Conservation (phyloP, 345 rosid genomes). For the Eucalyptus microcorys region DNA sequence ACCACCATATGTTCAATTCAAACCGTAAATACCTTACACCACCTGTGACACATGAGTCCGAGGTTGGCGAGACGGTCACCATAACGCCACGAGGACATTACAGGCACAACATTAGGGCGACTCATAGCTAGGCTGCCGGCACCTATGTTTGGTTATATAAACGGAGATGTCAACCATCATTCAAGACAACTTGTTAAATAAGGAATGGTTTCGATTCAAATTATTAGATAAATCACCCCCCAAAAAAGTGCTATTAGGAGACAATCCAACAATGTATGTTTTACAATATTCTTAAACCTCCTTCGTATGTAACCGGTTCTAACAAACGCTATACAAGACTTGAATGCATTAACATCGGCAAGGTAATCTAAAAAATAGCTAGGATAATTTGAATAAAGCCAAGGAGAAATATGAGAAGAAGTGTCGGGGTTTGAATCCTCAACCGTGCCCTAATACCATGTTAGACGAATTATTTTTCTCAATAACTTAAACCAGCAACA, state of each 20-base stretch:
- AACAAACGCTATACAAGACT: neutral
- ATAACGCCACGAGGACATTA: neutral
- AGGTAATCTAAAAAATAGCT: neutral
- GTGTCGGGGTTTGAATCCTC: neutral
- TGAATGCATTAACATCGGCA: neutral
- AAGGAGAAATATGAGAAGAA: neutral
- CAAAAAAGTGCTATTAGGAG: neutral
- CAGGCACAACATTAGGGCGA: neutral
- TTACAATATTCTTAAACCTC: neutral
- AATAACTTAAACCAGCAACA: neutral
- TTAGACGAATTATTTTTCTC: neutral
- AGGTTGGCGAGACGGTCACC: neutral
- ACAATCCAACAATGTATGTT: neutral
- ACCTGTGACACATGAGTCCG: neutral
- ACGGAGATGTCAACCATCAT: neutral
- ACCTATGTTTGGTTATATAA: neutral
- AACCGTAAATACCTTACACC: neutral
- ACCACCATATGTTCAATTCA: neutral
- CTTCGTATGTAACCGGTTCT: neutral
- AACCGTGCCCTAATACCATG: neutral
- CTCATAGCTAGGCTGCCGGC: neutral
- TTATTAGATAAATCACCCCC: neutral
- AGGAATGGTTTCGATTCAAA: neutral
- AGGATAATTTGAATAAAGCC: neutral
- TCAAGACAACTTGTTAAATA: neutral